A percentile compares a stretch with the other conserved stretches of the same genome.
Evolutionary conservation across 495 filamentous ascomycete species (phyloP).

Genomic region (Aspergillus panamensis): DNA sequence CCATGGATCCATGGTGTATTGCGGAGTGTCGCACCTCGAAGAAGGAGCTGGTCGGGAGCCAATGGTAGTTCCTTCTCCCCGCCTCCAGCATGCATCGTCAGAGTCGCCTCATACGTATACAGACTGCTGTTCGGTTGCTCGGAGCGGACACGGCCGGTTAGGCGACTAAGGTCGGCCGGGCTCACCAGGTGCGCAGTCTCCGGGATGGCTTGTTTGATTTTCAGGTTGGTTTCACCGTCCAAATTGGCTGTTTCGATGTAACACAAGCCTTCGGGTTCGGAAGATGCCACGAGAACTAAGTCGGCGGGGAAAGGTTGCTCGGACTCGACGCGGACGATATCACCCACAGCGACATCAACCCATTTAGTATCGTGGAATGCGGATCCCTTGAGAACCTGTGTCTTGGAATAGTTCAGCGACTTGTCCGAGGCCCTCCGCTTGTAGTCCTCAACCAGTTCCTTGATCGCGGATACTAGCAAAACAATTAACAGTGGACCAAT

Average conservation of each 20-base stretch:
- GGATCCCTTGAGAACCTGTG: constrained; percentile 78
- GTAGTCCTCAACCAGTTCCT: constrained; percentile 92
- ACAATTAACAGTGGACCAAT: constrained; percentile 90
- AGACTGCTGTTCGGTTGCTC: constrained; percentile 98
- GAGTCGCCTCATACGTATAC: constrained; percentile 96
- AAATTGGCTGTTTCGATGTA: constrained; percentile 99
- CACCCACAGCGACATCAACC: constrained; percentile 90
- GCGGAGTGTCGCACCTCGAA: constrained; percentile 88
- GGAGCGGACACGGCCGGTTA: constrained; percentile 83
- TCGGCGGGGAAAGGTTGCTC: constrained; percentile 97
- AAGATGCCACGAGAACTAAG: constrained; percentile 85
- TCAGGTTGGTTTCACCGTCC: constrained; percentile 97
- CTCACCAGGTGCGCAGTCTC: constrained; percentile 89
- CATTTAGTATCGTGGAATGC: constrained; percentile 83
- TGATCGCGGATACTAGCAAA: constrained; percentile 86
- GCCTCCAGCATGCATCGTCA: constrained; percentile 88
- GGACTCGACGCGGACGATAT: constrained; percentile 91
- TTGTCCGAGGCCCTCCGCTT: constrained; percentile 85
- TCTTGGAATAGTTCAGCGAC: constrained; percentile 82
- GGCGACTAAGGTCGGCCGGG: constrained; percentile 76
- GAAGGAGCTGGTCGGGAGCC: constrained; percentile 76
- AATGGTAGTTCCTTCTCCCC: constrained; percentile 92
- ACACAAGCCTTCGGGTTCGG: constrained; percentile 95
- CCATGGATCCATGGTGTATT: constrained; percentile 99
- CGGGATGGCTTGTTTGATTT: constrained; percentile 97